These are phyloP conservation scores for Paramecium pentaurelia DNA, from an alignment of 73 alveolate genomes.

Conservation along the genomic window DNA sequence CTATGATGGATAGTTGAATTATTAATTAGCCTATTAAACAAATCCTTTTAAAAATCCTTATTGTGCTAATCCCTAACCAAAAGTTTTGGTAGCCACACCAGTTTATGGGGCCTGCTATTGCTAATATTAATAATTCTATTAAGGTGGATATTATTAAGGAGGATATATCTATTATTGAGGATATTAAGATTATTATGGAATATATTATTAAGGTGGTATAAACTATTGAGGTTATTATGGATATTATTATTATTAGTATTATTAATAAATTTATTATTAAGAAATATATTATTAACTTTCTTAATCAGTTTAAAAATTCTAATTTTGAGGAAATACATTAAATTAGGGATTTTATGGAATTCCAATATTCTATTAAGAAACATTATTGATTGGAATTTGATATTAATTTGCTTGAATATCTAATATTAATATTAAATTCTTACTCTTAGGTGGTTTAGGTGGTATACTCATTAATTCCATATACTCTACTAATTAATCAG, in stretches of 20 bases:
- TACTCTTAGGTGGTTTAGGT: constrained; percentile 21
- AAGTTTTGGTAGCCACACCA: not conserved
- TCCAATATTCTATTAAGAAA: not conserved
- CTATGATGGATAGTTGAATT: not conserved
- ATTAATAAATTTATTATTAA: not conserved
- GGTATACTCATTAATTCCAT: not conserved
- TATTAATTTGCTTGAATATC: not conserved
- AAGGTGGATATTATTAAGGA: not conserved
- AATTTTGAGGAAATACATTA: not conserved
- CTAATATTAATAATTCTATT: not conserved
- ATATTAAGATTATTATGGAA: not conserved
- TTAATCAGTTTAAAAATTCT: not conserved
- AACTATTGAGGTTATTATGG: not conserved
- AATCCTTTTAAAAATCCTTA: not conserved
- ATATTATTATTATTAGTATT: not conserved
- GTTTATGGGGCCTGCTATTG: not conserved
- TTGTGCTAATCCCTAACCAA: not conserved
- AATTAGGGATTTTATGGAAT: not conserved
- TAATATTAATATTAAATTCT: not conserved
- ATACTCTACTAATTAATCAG: constrained; percentile 72
- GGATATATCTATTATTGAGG: not conserved
- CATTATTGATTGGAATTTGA: not conserved
- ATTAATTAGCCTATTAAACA: not conserved
- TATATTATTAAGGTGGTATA: not conserved
- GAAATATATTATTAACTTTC: not conserved